phyloP scores from a whole-genome alignment of 163 green algal species.

The Picocystis sp. region DNA sequence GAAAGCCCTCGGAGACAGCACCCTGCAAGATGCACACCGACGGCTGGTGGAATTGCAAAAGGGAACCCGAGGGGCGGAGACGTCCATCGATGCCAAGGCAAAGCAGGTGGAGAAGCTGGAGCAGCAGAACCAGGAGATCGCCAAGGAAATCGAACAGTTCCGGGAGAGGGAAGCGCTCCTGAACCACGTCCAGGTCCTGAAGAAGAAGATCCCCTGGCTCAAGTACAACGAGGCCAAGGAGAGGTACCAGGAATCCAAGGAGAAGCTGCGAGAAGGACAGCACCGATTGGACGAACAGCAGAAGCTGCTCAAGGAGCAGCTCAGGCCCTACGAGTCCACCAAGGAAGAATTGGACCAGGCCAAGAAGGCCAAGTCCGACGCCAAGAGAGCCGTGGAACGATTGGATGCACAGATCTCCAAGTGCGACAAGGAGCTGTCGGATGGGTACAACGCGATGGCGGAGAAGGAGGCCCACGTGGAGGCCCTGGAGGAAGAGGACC shows the following conservation, averaged over 20 bases:
- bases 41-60: slow-evolving; percentile 37
- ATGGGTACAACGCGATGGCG: too few species aligned
- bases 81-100: background rate
- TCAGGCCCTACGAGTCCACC: too few species aligned
- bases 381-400: too few species aligned
- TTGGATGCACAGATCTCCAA: too few species aligned
- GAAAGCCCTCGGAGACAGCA: slow-evolving; percentile 58
- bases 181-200: slow-evolving; percentile 19
- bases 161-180: slow-evolving; percentile 14
- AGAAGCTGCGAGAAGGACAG: background rate
- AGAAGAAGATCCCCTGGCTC: slow-evolving; percentile 32
- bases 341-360: too few species aligned
- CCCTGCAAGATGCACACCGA: slow-evolving; percentile 52
- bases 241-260: slow-evolving; percentile 8
- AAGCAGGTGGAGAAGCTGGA: slow-evolving; percentile 19
- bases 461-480: too few species aligned
- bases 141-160: slow-evolving; percentile 32
- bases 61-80: slow-evolving; percentile 4
- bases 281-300: too few species aligned
- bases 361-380: too few species aligned
- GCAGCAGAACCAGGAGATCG: slow-evolving; percentile 15
- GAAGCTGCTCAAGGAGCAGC: too few species aligned
- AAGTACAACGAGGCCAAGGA: slow-evolving; percentile 18
- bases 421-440: too few species aligned
- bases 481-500: too few species aligned